A percentile compares a stretch with the other conserved stretches of the same genome.
Evolutionary conservation across 345 rosid species (phyloP).

Genomic region (Carallia pectinifolia): DNA sequence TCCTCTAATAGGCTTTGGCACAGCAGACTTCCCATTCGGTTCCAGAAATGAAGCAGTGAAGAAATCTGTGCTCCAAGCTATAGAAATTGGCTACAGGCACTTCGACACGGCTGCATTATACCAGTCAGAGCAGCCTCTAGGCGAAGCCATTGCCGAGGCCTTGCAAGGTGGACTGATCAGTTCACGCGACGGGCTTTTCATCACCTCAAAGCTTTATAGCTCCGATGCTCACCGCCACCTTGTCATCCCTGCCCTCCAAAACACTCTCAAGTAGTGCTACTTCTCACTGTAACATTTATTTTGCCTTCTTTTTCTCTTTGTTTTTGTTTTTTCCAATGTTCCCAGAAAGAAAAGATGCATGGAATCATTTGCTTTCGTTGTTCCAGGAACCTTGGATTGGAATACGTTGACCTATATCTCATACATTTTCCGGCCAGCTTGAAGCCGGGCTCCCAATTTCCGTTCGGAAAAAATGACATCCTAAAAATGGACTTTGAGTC

Average conservation of each 20-base stretch:
- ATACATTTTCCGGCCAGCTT: slow-evolving; percentile 42
- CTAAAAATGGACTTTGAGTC: slow-evolving; percentile 20
- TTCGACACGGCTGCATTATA: no score
- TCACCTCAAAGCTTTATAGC: slow-evolving; percentile 64
- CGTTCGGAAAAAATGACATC: slow-evolving; percentile 6
- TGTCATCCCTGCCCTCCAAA: slow-evolving; percentile 44
- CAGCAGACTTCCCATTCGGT: neutral
- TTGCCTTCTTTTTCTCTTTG: no score
- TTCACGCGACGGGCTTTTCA: slow-evolving; percentile 49
- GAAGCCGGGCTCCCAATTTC: slow-evolving; percentile 10
- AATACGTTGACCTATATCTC: slow-evolving; percentile 41
- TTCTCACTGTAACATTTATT: neutral
- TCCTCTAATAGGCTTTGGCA: neutral
- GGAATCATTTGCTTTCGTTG: neutral
- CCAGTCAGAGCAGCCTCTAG: slow-evolving; percentile 38
- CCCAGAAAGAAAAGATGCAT: no score
- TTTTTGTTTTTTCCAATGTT: neutral
- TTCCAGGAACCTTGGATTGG: neutral
- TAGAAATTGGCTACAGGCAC: no score
- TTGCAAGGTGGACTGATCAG: slow-evolving; percentile 33
- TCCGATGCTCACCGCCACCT: slow-evolving; percentile 51
- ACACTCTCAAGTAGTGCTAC: neutral
- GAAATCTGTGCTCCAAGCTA: no score
- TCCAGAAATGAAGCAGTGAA: no score
- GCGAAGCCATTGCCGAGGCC: slow-evolving; percentile 54